These are phyloP conservation scores for Argentina anserina DNA, from an alignment of 306 rosid species.

Conservation along the genomic window DNA sequence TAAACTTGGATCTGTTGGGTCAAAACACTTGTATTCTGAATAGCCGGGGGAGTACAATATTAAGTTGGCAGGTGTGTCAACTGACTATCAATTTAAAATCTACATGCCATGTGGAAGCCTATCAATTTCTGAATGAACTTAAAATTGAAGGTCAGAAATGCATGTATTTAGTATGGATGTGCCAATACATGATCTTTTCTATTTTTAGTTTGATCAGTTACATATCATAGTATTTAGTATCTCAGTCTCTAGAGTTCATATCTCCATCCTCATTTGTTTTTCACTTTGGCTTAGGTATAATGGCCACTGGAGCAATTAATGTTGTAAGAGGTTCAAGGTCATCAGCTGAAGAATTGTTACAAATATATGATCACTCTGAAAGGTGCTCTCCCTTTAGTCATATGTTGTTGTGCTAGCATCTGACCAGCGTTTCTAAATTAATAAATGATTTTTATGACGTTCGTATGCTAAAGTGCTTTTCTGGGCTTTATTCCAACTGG, in stretches of 20 bases:
- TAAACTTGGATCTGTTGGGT: background rate
- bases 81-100: background rate
- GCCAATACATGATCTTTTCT: background rate
- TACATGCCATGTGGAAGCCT: background rate
- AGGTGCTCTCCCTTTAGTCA: slow-evolving; percentile 39
- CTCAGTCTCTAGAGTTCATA: background rate
- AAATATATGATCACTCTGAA: slow-evolving; percentile 83
- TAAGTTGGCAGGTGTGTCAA: background rate
- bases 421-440: background rate
- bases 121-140: background rate
- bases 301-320: slow-evolving; percentile 90
- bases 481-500: slow-evolving; percentile 7
- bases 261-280: slow-evolving; percentile 26
- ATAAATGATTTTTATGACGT: background rate
- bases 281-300: slow-evolving; percentile 63
- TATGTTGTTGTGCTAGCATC: slow-evolving; percentile 9
- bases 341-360: slow-evolving; percentile 69
- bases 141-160: background rate
- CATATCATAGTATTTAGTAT: background rate
- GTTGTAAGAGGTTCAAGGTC: slow-evolving; percentile 98
- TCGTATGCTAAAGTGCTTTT: background rate
- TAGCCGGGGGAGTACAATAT: background rate
- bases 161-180: background rate
- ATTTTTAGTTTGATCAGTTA: background rate
- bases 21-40: background rate